Evolutionary conservation across 2,329 filamentous ascomycete genomes (phyloP).

Genomic region (Fusarium equiseti): DNA sequence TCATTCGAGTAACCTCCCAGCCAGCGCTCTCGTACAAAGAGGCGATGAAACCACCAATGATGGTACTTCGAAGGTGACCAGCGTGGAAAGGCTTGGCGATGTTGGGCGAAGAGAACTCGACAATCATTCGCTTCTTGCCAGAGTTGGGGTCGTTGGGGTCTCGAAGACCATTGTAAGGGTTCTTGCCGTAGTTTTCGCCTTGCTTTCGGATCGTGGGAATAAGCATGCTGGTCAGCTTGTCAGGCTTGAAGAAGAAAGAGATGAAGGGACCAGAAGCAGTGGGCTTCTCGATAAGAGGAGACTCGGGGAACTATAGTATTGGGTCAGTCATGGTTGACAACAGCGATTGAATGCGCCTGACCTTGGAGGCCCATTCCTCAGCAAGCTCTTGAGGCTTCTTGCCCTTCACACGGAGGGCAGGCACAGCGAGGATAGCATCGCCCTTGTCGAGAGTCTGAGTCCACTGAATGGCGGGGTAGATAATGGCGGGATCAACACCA

Average conservation of each 20-base stretch:
- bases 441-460: slow-evolving; percentile 84
- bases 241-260: slow-evolving; percentile 83
- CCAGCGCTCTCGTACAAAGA: slow-evolving; percentile 78
- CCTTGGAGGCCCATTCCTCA: slow-evolving; percentile 71
- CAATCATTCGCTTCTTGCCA: slow-evolving; percentile 75
- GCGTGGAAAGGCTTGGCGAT: slow-evolving; percentile 89
- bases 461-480: slow-evolving; percentile 83
- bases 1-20: slow-evolving; percentile 80
- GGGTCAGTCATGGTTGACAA: slow-evolving; percentile 15
- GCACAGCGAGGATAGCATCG: slow-evolving; percentile 81
- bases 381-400: slow-evolving; percentile 73
- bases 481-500: slow-evolving; percentile 75
- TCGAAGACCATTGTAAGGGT: slow-evolving; percentile 69
- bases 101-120: slow-evolving; percentile 89
- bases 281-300: slow-evolving; percentile 79
- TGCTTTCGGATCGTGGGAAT: slow-evolving; percentile 76
- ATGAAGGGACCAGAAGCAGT: slow-evolving; percentile 76
- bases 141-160: slow-evolving; percentile 71
- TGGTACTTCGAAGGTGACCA: slow-evolving; percentile 81
- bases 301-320: slow-evolving; percentile 73
- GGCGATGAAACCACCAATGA: slow-evolving; percentile 81
- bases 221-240: slow-evolving; percentile 72
- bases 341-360: slow-evolving; percentile 46
- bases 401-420: slow-evolving; percentile 82
- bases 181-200: slow-evolving; percentile 64